These are phyloP conservation scores for Liquidambar formosana DNA, from an alignment of 164 flowering plant species.

Conservation along the genomic window DNA sequence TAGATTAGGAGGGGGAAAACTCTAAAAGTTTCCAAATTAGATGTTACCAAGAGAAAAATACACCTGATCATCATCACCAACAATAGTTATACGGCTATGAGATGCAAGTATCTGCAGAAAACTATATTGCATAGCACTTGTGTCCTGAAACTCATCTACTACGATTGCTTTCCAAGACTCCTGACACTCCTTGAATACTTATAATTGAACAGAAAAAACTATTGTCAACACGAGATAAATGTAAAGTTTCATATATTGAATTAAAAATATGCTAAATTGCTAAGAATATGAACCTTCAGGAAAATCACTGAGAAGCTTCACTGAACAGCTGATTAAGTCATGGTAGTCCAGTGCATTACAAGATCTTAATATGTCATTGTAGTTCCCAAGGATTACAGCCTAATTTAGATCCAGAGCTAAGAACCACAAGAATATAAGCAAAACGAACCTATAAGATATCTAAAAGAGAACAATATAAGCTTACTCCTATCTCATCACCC, in stretches of 20 bases:
- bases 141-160: slow-evolving; percentile 95
- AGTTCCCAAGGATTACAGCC: slow-evolving; percentile 71
- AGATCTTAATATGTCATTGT: slow-evolving; percentile 64
- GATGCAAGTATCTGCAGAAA: slow-evolving; percentile 73
- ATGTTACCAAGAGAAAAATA: slow-evolving; percentile 2
- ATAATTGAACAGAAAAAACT: slow-evolving; percentile 10
- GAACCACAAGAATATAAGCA: slow-evolving; percentile 11
- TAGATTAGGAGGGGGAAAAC: background rate
- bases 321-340: slow-evolving; percentile 82
- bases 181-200: slow-evolving; percentile 70
- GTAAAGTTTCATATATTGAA: background rate
- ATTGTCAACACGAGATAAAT: background rate
- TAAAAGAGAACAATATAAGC: slow-evolving; percentile 24
- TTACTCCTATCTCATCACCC: slow-evolving; percentile 83
- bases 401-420: slow-evolving; percentile 34
- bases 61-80: slow-evolving; percentile 99
- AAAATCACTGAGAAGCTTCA: slow-evolving; percentile 69
- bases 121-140: slow-evolving; percentile 87
- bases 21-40: background rate
- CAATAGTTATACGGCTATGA: slow-evolving; percentile 74
- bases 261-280: background rate
- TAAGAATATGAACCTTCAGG: slow-evolving; percentile 63
- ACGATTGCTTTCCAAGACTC: slow-evolving; percentile 81
- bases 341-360: slow-evolving; percentile 97
- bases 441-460: background rate